phyloP scores from a whole-genome alignment of 140 eudicot genomes.

The Ambrosia hybrid region DNA sequence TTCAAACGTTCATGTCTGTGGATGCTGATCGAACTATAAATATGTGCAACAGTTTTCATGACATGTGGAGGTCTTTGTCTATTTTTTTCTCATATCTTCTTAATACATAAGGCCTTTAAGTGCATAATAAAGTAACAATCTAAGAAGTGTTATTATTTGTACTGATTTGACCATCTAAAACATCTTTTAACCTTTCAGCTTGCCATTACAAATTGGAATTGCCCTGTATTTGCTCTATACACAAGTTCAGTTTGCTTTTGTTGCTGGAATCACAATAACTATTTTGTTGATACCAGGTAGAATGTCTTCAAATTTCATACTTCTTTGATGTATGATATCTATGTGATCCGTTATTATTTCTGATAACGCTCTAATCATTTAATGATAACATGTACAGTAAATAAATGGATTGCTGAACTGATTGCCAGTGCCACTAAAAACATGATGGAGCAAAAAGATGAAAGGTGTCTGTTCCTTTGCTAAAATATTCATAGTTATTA shows the following conservation, averaged over 20 bases:
- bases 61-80: constrained; percentile 82
- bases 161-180: constrained; percentile 16
- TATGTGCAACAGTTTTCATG: constrained; percentile 91
- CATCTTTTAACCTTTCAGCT: constrained; percentile 49
- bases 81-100: background rate
- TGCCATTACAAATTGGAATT: constrained; percentile 91
- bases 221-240: constrained; percentile 82
- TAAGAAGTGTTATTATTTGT: background rate
- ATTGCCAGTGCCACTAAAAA: constrained; percentile 85
- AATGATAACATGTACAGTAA: constrained; percentile 45
- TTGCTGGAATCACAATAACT: constrained; percentile 82
- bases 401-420: constrained; percentile 89
- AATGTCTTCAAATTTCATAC: background rate
- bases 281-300: constrained; percentile 90
- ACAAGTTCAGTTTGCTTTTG: constrained; percentile 93
- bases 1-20: constrained; percentile 96
- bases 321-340: constrained; percentile 17
- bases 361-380: constrained; percentile 15
- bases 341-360: constrained; percentile 14
- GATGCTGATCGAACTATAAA: constrained; percentile 92
- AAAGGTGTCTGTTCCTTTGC: constrained; percentile 49
- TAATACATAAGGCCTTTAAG: background rate
- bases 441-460: constrained; percentile 98
- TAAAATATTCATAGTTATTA: constrained; percentile 7
- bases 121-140: constrained; percentile 3